These are phyloP conservation scores for Cercospora sp. DNA, from an alignment of 2,329 filamentous ascomycete species.

Conservation along the genomic window DNA sequence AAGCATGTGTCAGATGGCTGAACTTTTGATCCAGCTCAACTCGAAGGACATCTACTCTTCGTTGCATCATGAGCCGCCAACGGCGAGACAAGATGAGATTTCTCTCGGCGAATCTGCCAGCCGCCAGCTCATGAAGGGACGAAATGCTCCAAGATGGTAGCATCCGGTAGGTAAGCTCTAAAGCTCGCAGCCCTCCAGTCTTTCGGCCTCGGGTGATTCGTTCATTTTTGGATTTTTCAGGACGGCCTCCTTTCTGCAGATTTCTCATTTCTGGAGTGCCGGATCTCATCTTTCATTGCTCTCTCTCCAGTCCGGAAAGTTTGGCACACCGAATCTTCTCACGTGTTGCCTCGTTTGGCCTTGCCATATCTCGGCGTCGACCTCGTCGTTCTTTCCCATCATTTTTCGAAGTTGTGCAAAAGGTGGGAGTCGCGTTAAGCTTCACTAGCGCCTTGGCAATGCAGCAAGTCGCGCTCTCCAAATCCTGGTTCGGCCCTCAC, in stretches of 20 bases:
- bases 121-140: neutral
- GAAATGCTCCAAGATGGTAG: neutral
- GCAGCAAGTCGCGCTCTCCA: neutral
- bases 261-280: neutral
- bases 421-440: neutral
- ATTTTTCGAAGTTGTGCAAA: neutral
- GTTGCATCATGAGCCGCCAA: neutral
- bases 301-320: neutral
- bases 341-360: neutral
- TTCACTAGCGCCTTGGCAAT: constrained; percentile 2
- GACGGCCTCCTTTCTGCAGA: neutral
- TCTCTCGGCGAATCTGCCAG: neutral
- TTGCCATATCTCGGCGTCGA: neutral
- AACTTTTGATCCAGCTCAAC: neutral
- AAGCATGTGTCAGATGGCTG: neutral
- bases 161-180: neutral
- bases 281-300: neutral
- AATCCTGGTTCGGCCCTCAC: neutral
- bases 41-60: neutral
- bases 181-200: neutral
- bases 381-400: neutral
- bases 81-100: neutral
- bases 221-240: neutral
- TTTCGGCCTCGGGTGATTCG: neutral
- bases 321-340: neutral